Percentiles rank a stretch among this genome's conserved stretches.
These are phyloP conservation scores for Smallanthus sonchifolius DNA, from an alignment of 129 eudicot genomes.

Conservation along the genomic window DNA sequence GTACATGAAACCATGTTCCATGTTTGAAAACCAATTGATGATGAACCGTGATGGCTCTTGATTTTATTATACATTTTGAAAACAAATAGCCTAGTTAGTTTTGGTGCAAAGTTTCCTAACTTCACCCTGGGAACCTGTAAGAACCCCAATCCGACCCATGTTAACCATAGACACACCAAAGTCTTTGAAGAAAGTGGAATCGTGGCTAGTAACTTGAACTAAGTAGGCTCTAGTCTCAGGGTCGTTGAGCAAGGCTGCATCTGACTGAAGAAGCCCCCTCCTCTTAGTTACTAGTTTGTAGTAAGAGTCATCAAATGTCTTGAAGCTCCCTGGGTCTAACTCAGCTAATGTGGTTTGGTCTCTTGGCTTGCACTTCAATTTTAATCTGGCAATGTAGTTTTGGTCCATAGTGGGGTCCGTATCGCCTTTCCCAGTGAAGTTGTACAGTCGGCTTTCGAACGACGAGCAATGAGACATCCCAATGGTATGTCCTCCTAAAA, in stretches of 20 bases:
- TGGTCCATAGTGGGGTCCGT: slow-evolving; percentile 65
- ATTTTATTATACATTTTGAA: too few species aligned
- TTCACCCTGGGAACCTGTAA: slow-evolving; percentile 61
- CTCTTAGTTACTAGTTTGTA: slow-evolving; percentile 35
- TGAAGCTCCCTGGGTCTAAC: slow-evolving; percentile 63
- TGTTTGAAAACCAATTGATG: too few species aligned
- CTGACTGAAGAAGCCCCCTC: slow-evolving; percentile 56
- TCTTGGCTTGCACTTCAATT: slow-evolving; percentile 37
- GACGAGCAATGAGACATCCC: slow-evolving; percentile 59
- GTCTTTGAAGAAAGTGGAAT: slow-evolving; percentile 47
- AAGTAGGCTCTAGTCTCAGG: slow-evolving; percentile 39
- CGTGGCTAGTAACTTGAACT: slow-evolving; percentile 29
- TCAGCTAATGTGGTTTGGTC: slow-evolving; percentile 48
- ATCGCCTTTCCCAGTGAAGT: slow-evolving; percentile 67
- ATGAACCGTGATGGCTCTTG: too few species aligned
- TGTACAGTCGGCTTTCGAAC: slow-evolving; percentile 50
- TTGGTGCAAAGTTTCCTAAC: slow-evolving; percentile 32
- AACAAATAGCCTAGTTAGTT: too few species aligned
- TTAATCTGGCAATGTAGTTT: slow-evolving; percentile 43
- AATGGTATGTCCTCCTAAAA: slow-evolving; percentile 61
- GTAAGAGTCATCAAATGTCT: slow-evolving; percentile 48
- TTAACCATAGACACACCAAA: slow-evolving; percentile 62
- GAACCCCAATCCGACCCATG: slow-evolving; percentile 67
- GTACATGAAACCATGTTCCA: too few species aligned
- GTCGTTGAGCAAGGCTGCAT: slow-evolving; percentile 47